A percentile compares a stretch with the other conserved stretches of the same genome.
Conservation (phyloP, 306 rosid species). For the Dicorynia guianensis region DNA sequence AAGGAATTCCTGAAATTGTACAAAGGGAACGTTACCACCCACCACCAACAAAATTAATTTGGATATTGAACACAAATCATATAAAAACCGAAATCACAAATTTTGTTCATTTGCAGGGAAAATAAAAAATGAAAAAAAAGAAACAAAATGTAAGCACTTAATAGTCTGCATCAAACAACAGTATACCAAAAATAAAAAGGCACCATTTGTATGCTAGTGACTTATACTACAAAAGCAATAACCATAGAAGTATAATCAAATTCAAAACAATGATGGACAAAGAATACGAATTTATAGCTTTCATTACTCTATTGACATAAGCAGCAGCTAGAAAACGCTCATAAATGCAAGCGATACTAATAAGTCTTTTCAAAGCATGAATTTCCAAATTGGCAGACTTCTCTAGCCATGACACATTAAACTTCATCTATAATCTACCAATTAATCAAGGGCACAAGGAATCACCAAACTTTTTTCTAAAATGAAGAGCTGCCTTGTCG, state of each 20-base stretch:
- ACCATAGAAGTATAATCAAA: not conserved
- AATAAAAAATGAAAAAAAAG: too few species aligned
- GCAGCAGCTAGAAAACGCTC: constrained; percentile 2
- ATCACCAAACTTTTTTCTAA: constrained; percentile 30
- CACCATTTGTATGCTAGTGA: not conserved
- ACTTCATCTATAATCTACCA: constrained; percentile 10
- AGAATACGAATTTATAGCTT: constrained; percentile 4
- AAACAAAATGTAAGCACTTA: too few species aligned
- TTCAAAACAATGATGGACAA: not conserved
- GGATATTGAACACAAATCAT: too few species aligned
- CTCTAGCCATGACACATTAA: not conserved
- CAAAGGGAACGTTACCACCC: too few species aligned
- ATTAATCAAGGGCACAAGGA: constrained; percentile 5
- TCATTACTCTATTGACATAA: not conserved
- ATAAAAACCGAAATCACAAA: too few species aligned
- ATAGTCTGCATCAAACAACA: too few species aligned
- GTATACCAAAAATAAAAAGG: not conserved
- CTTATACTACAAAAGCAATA: constrained; percentile 5
- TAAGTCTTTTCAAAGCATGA: constrained; percentile 4
- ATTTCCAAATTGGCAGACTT: constrained; percentile 10
- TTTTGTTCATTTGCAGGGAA: too few species aligned
- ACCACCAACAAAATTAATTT: too few species aligned
- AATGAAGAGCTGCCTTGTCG: not conserved
- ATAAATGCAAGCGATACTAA: constrained; percentile 21
- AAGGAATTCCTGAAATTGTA: too few species aligned